Percentiles rank a stretch among this genome's conserved stretches.
Evolutionary conservation across 768 basidiomycete genomes (phyloP).

Genomic region (Atractiella rhizophila): DNA sequence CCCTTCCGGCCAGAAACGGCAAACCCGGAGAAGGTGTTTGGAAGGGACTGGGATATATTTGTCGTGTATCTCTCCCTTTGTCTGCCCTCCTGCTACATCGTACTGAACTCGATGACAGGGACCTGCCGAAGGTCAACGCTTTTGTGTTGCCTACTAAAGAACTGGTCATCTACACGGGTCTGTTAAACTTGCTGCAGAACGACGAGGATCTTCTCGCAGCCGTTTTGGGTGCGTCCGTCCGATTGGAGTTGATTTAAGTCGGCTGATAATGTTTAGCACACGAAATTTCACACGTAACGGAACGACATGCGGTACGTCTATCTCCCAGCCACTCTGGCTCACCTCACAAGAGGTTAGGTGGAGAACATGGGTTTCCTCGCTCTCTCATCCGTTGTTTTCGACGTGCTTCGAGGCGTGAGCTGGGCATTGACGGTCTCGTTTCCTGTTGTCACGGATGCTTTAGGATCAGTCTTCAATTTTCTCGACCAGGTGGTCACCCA

Average conservation of each 20-base stretch:
- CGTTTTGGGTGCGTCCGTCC: constrained; percentile 26
- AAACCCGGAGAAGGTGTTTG: constrained; percentile 25
- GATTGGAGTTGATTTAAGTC: constrained; percentile 19
- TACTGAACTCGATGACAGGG: background rate
- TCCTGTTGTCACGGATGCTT: constrained; percentile 25
- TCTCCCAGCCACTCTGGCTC: background rate
- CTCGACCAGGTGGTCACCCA: constrained; percentile 24
- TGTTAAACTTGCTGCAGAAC: constrained; percentile 23
- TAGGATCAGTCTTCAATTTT: constrained; percentile 23
- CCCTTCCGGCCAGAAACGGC: constrained; percentile 22
- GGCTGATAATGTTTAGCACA: no score
- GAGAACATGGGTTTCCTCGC: constrained; percentile 27
- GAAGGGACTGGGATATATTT: constrained; percentile 25
- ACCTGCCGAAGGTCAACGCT: constrained; percentile 23
- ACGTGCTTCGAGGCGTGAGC: constrained; percentile 25
- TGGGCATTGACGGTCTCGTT: constrained; percentile 25
- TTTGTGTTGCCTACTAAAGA: constrained; percentile 26
- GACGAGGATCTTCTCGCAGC: constrained; percentile 26
- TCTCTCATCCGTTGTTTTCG: constrained; percentile 25
- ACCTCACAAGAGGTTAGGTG: constrained; percentile 24
- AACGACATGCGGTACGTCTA: background rate
- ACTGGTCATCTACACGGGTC: constrained; percentile 26
- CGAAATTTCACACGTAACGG: background rate
- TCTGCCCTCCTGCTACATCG: background rate
- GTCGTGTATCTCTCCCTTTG: constrained; percentile 23